Conservation (phyloP, 164 flowering plant species). For the Annona squamosa region DNA sequence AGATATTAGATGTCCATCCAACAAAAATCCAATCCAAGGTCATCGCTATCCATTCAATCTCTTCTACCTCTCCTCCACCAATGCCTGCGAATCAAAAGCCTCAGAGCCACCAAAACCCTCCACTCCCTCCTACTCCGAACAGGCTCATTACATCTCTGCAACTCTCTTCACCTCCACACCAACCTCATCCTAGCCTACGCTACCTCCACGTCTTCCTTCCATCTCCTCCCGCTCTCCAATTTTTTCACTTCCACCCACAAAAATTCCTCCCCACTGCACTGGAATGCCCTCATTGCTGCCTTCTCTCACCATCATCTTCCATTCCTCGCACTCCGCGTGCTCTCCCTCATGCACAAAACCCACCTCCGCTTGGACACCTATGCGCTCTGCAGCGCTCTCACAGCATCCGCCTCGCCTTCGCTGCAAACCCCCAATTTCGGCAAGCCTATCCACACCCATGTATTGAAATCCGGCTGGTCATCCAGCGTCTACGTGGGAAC, state of each 20-base stretch:
- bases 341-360: slow-evolving; percentile 46
- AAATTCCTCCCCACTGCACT: slow-evolving; percentile 33
- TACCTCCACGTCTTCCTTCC: slow-evolving; percentile 17
- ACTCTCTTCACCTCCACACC: slow-evolving; percentile 27
- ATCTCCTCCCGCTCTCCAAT: slow-evolving; percentile 18
- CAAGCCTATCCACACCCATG: slow-evolving; percentile 37
- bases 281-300: slow-evolving; percentile 43
- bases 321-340: slow-evolving; percentile 31
- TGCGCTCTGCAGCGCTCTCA: slow-evolving; percentile 45
- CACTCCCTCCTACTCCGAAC: slow-evolving; percentile 39
- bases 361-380: slow-evolving; percentile 45
- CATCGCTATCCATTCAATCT: slow-evolving; percentile 1
- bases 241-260: slow-evolving; percentile 36
- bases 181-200: slow-evolving; percentile 43
- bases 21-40: neutral
- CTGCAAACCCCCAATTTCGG: slow-evolving; percentile 27
- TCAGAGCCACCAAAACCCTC: slow-evolving; percentile 29
- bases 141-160: slow-evolving; percentile 25
- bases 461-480: slow-evolving; percentile 47
- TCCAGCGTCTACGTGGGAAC: slow-evolving; percentile 63
- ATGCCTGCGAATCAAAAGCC: slow-evolving; percentile 28
- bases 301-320: slow-evolving; percentile 40
- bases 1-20: slow-evolving; percentile 12
- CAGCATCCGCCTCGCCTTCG: slow-evolving; percentile 36
- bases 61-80: slow-evolving; percentile 19